These are phyloP conservation scores for Kodamaea sp. DNA, from an alignment of 1,139 yeast species.

Conservation along the genomic window DNA sequence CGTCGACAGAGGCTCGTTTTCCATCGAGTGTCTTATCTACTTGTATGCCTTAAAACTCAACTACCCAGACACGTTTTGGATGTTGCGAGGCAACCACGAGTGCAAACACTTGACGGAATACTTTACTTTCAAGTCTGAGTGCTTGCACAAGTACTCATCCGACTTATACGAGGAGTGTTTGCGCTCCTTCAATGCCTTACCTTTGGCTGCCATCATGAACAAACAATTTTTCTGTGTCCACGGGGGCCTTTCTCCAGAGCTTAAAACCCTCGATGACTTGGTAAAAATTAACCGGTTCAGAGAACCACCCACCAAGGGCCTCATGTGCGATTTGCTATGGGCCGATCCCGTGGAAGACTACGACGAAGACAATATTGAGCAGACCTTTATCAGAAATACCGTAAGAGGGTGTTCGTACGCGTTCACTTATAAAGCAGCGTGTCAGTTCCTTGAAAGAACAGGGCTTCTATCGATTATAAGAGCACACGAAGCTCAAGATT, in stretches of 20 bases:
- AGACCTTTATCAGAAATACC: constrained; percentile 60
- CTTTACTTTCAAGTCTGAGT: constrained; percentile 90
- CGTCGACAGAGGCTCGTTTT: constrained; percentile 92
- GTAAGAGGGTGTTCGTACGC: constrained; percentile 95
- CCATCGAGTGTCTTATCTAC: constrained; percentile 83
- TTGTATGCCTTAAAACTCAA: constrained; percentile 79
- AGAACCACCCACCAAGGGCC: constrained; percentile 92
- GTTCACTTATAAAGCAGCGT: constrained; percentile 81
- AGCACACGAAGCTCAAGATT: constrained; percentile 98
- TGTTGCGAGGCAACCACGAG: constrained; percentile 94
- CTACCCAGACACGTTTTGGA: constrained; percentile 74
- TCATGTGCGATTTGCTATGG: constrained; percentile 96
- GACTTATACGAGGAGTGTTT: constrained; percentile 74
- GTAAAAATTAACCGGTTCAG: constrained; percentile 73
- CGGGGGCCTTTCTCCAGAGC: constrained; percentile 93
- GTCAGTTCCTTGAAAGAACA: constrained; percentile 77
- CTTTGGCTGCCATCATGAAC: constrained; percentile 93
- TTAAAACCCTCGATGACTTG: constrained; percentile 70
- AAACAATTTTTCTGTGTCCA: constrained; percentile 95
- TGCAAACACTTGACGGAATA: constrained; percentile 92
- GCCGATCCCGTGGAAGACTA: constrained; percentile 92
- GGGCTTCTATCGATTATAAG: constrained; percentile 81
- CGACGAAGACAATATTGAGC: constrained; percentile 63
- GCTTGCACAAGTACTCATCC: constrained; percentile 78
- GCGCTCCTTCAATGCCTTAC: constrained; percentile 81